Conservation (phyloP, 257 asterid species). For the Rhazya stricta region DNA sequence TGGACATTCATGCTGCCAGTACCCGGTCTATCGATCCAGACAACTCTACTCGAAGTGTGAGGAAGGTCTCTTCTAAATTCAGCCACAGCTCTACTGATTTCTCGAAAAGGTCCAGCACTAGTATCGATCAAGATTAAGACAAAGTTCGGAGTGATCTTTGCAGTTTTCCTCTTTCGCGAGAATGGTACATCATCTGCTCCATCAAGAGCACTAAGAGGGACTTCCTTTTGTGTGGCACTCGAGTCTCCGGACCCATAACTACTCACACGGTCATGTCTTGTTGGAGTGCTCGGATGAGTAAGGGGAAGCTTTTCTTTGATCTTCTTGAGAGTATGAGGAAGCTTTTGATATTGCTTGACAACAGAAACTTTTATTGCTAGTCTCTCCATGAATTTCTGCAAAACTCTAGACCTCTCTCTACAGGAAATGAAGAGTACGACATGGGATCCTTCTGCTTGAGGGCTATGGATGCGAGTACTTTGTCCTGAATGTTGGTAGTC, state of each 20-base stretch:
- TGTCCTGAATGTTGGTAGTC: constrained; percentile 24
- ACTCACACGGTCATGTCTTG: constrained; percentile 15
- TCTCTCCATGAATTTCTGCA: constrained; percentile 43
- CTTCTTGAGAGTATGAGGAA: constrained; percentile 37
- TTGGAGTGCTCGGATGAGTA: constrained; percentile 23
- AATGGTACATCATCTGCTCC: constrained; percentile 25
- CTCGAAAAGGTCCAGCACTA: constrained; percentile 35
- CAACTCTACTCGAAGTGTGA: constrained; percentile 38
- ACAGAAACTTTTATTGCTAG: constrained; percentile 47
- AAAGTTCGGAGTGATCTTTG: constrained; percentile 9
- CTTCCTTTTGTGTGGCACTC: constrained; percentile 35
- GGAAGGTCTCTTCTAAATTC: constrained; percentile 50
- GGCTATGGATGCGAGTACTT: constrained; percentile 21
- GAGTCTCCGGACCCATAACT: constrained; percentile 21
- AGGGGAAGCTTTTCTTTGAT: constrained; percentile 27
- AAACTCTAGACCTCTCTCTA: constrained; percentile 37
- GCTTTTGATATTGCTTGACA: constrained; percentile 40
- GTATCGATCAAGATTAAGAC: constrained; percentile 50
- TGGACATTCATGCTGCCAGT: constrained; percentile 10
- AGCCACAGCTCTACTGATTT: constrained; percentile 41
- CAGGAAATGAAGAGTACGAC: constrained; percentile 50
- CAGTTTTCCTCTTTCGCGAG: constrained; percentile 15
- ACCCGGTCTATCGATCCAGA: constrained; percentile 52
- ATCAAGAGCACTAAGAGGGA: constrained; percentile 46
- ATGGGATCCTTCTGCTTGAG: constrained; percentile 38